Evolutionary conservation across 1,139 yeast genomes (phyloP).

Genomic region (Debaryomyces singareniensis): DNA sequence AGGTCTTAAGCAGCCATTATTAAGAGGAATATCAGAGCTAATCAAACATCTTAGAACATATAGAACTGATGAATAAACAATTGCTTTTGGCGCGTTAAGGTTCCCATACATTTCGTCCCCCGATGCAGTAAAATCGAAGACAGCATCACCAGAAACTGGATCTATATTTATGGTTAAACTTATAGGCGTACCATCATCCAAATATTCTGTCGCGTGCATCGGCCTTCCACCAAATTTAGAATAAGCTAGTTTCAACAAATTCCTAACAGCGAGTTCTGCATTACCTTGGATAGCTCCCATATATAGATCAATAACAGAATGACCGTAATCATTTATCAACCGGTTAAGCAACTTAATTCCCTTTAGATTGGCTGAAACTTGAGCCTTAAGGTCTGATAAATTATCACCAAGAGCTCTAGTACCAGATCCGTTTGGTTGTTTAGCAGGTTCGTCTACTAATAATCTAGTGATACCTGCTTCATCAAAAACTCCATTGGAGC

Average conservation of each 20-base stretch:
- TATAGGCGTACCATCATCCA: conserved; percentile 42
- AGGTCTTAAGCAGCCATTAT: conserved; percentile 78
- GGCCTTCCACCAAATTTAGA: conserved; percentile 29
- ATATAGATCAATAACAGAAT: conserved; percentile 30
- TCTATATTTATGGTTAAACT: conserved; percentile 28
- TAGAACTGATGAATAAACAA: conserved; percentile 73
- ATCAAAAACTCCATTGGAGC: conserved; percentile 32
- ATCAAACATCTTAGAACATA: conserved; percentile 74
- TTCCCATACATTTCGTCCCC: conserved; percentile 42
- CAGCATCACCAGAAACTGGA: conserved; percentile 29
- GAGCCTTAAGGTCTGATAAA: conserved; percentile 39
- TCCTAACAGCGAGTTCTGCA: conserved; percentile 37
- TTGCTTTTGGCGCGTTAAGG: conserved; percentile 51
- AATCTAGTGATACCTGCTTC: conserved; percentile 33
- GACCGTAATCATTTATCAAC: conserved; percentile 27
- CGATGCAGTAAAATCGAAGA: conserved; percentile 35
- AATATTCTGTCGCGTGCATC: conserved; percentile 30
- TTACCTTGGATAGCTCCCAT: conserved; percentile 40
- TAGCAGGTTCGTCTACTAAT: conserved; percentile 37
- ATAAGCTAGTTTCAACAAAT: conserved; percentile 29
- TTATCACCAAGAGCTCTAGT: conserved; percentile 37
- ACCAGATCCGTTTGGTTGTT: conserved; percentile 42
- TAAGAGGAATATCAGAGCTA: conserved; percentile 72
- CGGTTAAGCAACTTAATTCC: conserved; percentile 29
- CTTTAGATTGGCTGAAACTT: conserved; percentile 37